Conservation (phyloP, 129 eudicot species). For the Cynara cardunculus region DNA sequence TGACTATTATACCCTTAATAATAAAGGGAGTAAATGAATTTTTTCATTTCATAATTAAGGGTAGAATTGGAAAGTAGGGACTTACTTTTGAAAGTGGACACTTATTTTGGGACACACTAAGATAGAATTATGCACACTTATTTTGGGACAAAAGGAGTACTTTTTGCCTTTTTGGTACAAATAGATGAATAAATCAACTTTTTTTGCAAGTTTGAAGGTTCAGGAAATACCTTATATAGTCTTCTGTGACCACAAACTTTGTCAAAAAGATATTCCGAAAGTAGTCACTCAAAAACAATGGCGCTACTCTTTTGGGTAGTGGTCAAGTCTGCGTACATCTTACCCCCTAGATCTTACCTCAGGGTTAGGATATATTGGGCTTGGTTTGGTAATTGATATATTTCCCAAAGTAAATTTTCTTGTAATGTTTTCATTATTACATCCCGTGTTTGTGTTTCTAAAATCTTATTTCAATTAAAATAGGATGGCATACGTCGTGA, state of each 20-base stretch:
- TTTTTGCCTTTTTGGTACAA: neutral
- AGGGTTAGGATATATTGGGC: neutral
- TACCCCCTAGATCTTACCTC: neutral
- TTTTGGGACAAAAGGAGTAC: neutral
- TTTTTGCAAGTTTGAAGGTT: neutral
- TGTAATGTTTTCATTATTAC: neutral
- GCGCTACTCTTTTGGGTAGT: neutral
- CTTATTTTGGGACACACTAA: neutral
- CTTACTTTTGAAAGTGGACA: neutral
- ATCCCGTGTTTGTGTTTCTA: conserved; percentile 1
- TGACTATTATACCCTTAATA: neutral
- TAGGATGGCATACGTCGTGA: conserved; percentile 98
- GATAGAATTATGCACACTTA: neutral
- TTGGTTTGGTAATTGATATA: neutral
- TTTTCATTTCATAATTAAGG: neutral
- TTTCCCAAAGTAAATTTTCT: neutral
- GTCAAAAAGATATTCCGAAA: neutral
- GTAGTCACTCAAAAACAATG: neutral
- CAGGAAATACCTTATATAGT: neutral
- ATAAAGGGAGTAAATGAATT: neutral
- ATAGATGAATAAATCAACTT: neutral
- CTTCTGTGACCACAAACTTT: conserved; percentile 5
- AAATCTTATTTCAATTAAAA: neutral
- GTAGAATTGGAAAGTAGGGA: neutral
- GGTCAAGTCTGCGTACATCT: neutral